A percentile compares a stretch with the other conserved stretches of the same genome.
Evolutionary conservation across 495 filamentous ascomycete genomes (phyloP).

Genomic region (Podospora tetraspora): DNA sequence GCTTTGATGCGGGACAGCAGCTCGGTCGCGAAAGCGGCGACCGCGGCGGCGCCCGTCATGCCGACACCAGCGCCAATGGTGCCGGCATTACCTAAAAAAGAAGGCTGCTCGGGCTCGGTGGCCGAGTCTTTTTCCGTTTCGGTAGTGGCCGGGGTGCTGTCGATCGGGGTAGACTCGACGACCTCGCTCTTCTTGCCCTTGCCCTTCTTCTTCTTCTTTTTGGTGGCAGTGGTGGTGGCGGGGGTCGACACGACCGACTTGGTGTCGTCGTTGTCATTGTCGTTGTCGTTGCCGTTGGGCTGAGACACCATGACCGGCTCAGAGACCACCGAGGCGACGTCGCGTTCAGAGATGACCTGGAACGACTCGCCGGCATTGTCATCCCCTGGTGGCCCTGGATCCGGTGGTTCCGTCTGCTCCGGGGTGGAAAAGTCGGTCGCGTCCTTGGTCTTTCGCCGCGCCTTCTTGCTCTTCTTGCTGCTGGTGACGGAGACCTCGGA

Average conservation of each 20-base stretch:
- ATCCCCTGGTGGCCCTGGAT: conserved; percentile 23
- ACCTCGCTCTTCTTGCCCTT: conserved; percentile 14
- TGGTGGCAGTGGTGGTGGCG: conserved; percentile 24
- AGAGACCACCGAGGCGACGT: conserved; percentile 42
- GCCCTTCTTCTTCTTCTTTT: conserved; percentile 22
- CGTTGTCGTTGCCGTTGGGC: conserved; percentile 22
- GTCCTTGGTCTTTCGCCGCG: conserved; percentile 27
- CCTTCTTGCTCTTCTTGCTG: conserved; percentile 27
- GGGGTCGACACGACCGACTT: conserved; percentile 39
- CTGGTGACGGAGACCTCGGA: conserved; percentile 28
- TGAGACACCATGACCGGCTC: conserved; percentile 27
- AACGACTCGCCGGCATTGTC: conserved; percentile 10
- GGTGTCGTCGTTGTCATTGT: conserved; percentile 33
- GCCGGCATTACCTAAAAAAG: conserved; percentile 62
- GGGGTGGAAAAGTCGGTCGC: conserved; percentile 24
- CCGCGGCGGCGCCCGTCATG: conserved; percentile 40
- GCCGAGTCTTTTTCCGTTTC: conserved; percentile 22
- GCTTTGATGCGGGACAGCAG: conserved; percentile 36
- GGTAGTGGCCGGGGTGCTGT: conserved; percentile 19
- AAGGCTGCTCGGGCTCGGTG: conserved; percentile 29
- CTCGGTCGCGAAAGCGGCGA: conserved; percentile 38
- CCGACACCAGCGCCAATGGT: conserved; percentile 58
- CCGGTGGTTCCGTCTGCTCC: conserved; percentile 31
- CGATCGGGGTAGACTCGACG: conserved; percentile 20
- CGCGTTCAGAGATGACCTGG: conserved; percentile 28